Conservation (phyloP, 257 asterid genomes). For the Verbascum thapsus region DNA sequence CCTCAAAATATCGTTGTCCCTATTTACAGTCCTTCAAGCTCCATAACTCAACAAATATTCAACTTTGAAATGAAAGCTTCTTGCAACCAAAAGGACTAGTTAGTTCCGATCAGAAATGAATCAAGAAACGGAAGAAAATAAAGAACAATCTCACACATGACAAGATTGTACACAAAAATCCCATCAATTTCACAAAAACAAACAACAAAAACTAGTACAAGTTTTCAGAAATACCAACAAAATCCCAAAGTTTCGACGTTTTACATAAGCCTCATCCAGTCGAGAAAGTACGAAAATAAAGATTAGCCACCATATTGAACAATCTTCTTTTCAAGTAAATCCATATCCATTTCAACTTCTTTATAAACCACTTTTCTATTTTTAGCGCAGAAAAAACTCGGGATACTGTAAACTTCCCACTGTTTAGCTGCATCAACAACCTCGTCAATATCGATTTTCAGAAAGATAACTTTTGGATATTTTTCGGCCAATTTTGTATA, state of each 20-base stretch:
- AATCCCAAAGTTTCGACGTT: background rate
- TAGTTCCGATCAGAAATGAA: background rate
- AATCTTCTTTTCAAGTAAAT: slow-evolving; percentile 50
- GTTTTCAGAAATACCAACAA: too few relatives aligned
- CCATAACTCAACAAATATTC: too few relatives aligned
- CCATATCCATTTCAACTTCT: slow-evolving; percentile 42
- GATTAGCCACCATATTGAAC: slow-evolving; percentile 32
- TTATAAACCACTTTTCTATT: slow-evolving; percentile 43
- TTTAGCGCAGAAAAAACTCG: slow-evolving; percentile 48
- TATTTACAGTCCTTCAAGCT: too few relatives aligned
- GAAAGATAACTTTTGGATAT: slow-evolving; percentile 44
- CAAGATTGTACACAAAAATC: too few relatives aligned
- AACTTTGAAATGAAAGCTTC: slow-evolving; percentile 2
- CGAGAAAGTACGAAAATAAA: background rate
- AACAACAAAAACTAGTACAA: too few relatives aligned
- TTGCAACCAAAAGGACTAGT: background rate
- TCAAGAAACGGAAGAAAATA: too few relatives aligned
- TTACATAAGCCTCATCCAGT: background rate
- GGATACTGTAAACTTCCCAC: slow-evolving; percentile 49
- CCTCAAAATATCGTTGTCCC: too few relatives aligned
- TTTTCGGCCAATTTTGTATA: slow-evolving; percentile 40
- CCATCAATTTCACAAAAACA: too few relatives aligned
- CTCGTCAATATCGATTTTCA: slow-evolving; percentile 60
- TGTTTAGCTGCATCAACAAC: slow-evolving; percentile 40
- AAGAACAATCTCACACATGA: too few relatives aligned